Conservation (phyloP, 1,284 basidiomycete species). For the Cryptococcus sp. region DNA sequence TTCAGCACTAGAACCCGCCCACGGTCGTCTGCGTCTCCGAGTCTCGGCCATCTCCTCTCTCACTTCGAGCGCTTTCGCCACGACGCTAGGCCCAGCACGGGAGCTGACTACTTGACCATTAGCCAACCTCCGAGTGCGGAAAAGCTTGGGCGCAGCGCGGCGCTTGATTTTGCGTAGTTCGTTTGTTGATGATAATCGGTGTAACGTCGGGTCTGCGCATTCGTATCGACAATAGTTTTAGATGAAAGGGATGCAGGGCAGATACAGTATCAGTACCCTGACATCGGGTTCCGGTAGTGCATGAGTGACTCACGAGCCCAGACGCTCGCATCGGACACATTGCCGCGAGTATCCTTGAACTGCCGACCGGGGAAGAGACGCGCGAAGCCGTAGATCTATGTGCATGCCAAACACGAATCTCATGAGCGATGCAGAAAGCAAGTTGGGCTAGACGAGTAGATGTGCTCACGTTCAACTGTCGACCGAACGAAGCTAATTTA, state of each 20-base stretch:
- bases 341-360: conserved; percentile 45
- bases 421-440: neutral
- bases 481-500: conserved; percentile 44
- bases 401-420: neutral
- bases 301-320: conserved; percentile 40
- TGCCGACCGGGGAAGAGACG: conserved; percentile 44
- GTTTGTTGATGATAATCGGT: conserved; percentile 35
- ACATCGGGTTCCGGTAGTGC: neutral
- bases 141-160: conserved; percentile 45
- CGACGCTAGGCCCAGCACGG: conserved; percentile 36
- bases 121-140: conserved; percentile 41
- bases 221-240: neutral
- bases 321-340: conserved; percentile 44
- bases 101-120: conserved; percentile 41
- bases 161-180: conserved; percentile 41
- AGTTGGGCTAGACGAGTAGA: too few relatives aligned
- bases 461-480: conserved; percentile 40
- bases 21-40: conserved; percentile 3
- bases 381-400: conserved; percentile 47
- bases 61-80: conserved; percentile 36
- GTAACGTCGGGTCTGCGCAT: conserved; percentile 36
- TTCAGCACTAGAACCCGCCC: too few relatives aligned
- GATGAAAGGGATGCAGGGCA: neutral
- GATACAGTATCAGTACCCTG: neutral
- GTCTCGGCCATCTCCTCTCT: conserved; percentile 29